A percentile compares a stretch with the other conserved stretches of the same genome.
Conservation (phyloP, 495 filamentous ascomycete genomes). For the Penicillium ochrochloron region DNA sequence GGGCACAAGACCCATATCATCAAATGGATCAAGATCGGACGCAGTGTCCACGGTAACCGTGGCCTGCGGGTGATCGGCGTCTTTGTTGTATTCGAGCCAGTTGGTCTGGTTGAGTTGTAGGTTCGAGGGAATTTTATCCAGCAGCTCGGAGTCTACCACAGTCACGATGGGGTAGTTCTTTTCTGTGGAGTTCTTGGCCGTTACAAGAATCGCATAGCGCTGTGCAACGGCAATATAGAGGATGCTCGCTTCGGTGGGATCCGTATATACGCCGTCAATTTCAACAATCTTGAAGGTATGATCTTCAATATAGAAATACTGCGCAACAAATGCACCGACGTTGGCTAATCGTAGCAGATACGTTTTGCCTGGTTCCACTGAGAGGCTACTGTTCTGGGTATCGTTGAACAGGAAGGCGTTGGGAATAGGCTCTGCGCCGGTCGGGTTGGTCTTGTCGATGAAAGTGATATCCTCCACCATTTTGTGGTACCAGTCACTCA, state of each 20-base stretch:
- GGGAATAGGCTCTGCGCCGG: slow-evolving; percentile 59
- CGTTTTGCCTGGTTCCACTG: slow-evolving; percentile 72
- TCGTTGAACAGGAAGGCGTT: slow-evolving; percentile 61
- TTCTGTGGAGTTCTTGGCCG: slow-evolving; percentile 63
- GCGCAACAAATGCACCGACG: slow-evolving; percentile 71
- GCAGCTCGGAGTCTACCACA: slow-evolving; percentile 37
- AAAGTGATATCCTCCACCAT: slow-evolving; percentile 54
- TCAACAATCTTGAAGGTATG: slow-evolving; percentile 66
- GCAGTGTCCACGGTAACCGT: slow-evolving; percentile 54
- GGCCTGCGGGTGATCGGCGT: slow-evolving; percentile 55
- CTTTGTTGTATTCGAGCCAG: slow-evolving; percentile 74
- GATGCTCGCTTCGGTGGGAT: slow-evolving; percentile 60
- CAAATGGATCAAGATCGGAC: slow-evolving; percentile 48
- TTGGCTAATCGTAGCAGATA: slow-evolving; percentile 82
- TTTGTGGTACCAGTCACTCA: slow-evolving; percentile 69
- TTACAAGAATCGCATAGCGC: slow-evolving; percentile 70
- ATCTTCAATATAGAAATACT: slow-evolving; percentile 80
- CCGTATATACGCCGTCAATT: slow-evolving; percentile 57
- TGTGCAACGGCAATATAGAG: slow-evolving; percentile 73
- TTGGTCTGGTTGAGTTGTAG: slow-evolving; percentile 73
- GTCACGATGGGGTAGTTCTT: slow-evolving; percentile 69
- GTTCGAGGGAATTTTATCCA: slow-evolving; percentile 36
- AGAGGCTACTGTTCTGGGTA: slow-evolving; percentile 58
- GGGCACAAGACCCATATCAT: slow-evolving; percentile 57
- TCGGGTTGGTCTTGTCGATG: slow-evolving; percentile 54